Percentiles rank a stretch among this genome's conserved stretches.
Evolutionary conservation across 495 filamentous ascomycete genomes (phyloP).

Genomic region (Aspergillus taichungensis): DNA sequence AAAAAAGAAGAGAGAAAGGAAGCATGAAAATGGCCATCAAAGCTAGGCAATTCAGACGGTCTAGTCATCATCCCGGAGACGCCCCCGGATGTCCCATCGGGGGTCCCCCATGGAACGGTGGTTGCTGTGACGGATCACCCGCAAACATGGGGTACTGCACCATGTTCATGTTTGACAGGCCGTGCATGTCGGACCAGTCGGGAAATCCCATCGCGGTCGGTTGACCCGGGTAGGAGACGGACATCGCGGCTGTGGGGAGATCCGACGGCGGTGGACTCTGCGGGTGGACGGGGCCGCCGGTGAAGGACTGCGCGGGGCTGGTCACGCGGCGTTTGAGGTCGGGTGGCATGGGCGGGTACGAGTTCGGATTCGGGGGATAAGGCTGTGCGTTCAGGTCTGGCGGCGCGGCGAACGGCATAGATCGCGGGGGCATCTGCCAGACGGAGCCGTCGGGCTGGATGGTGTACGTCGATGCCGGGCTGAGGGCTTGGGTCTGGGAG

Average conservation of each 20-base stretch:
- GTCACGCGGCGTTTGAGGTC: constrained; percentile 38
- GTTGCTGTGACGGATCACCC: constrained; percentile 22
- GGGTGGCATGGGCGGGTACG: constrained; percentile 26
- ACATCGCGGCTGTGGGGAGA: constrained; percentile 22
- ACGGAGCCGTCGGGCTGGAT: constrained; percentile 34
- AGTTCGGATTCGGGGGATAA: constrained; percentile 17
- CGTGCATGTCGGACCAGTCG: constrained; percentile 31
- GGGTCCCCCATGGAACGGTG: constrained; percentile 18
- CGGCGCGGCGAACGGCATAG: constrained; percentile 34
- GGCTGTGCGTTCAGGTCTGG: constrained; percentile 18
- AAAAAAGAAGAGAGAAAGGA: constrained; percentile 9
- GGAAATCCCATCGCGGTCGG: constrained; percentile 26
- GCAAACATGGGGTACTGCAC: constrained; percentile 34
- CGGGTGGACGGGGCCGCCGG: constrained; percentile 13
- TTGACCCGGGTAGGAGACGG: constrained; percentile 28
- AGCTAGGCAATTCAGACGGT: background rate
- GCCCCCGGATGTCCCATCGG: constrained; percentile 31
- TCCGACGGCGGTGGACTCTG: constrained; percentile 23
- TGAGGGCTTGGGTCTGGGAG: constrained; percentile 26
- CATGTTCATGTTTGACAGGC: constrained; percentile 25
- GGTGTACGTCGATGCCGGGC: constrained; percentile 20
- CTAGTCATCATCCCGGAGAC: constrained; percentile 13
- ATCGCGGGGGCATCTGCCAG: constrained; percentile 31
- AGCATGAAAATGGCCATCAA: background rate
- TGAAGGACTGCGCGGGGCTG: constrained; percentile 28